Evolutionary conservation across 192 early-diverging fungal genomes (phyloP).

Genomic region (Dissophora globulifera): DNA sequence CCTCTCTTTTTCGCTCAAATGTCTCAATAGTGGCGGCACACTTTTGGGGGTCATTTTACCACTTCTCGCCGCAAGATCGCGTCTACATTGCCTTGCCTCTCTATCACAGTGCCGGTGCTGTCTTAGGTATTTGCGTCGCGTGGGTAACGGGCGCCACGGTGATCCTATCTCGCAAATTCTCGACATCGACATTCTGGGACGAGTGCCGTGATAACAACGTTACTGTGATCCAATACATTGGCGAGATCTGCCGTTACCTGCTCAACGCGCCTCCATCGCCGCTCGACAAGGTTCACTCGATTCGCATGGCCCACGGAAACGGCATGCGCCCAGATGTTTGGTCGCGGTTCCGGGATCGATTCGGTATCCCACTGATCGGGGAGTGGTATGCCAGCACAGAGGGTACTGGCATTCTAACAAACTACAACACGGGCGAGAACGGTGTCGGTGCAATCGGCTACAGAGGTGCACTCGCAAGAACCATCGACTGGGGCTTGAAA

Average conservation of each 20-base stretch:
- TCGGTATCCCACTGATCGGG: slow-evolving; percentile 66
- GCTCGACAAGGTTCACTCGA: slow-evolving; percentile 62
- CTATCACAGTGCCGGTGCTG: slow-evolving; percentile 67
- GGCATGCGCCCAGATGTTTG: slow-evolving; percentile 80
- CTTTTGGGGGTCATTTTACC: slow-evolving; percentile 46
- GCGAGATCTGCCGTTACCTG: slow-evolving; percentile 77
- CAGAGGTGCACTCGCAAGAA: slow-evolving; percentile 55
- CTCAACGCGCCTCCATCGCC: slow-evolving; percentile 61
- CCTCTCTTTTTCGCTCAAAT: background rate
- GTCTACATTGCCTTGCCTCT: slow-evolving; percentile 71
- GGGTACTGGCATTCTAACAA: slow-evolving; percentile 61
- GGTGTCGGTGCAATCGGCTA: slow-evolving; percentile 74
- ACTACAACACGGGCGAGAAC: slow-evolving; percentile 60
- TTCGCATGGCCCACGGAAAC: slow-evolving; percentile 74
- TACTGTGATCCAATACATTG: slow-evolving; percentile 69
- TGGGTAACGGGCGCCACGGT: slow-evolving; percentile 61
- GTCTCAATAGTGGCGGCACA: slow-evolving; percentile 28
- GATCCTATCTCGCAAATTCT: slow-evolving; percentile 69
- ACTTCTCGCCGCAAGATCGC: slow-evolving; percentile 55
- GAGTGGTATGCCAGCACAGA: slow-evolving; percentile 80
- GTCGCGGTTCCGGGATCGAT: slow-evolving; percentile 69
- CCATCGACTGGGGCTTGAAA: slow-evolving; percentile 53
- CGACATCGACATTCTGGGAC: slow-evolving; percentile 61
- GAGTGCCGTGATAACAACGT: slow-evolving; percentile 61
- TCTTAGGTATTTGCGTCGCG: slow-evolving; percentile 39